phyloP scores from a whole-genome alignment of 202 grass and related monocot species.

The Setaria viridis region DNA sequence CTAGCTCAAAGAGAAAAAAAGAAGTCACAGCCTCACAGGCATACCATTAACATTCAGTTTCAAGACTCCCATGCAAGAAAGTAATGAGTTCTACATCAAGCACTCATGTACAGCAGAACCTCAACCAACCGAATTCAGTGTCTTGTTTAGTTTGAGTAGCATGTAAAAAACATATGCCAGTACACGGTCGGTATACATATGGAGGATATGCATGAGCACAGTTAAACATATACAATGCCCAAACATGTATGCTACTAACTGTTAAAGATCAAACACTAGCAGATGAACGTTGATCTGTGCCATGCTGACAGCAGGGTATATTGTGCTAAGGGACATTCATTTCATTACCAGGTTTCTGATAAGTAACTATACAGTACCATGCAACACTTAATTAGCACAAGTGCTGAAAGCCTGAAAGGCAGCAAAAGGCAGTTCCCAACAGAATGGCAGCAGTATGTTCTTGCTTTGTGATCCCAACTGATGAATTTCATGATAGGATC shows the following conservation, averaged over 20 bases:
- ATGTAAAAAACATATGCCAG: not conserved
- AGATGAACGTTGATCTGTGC: not conserved
- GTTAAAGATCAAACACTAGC: not conserved
- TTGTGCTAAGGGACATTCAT: not conserved
- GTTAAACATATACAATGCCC: not conserved
- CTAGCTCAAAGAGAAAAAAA: constrained; percentile 2
- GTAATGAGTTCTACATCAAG: not conserved
- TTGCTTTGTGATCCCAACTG: not conserved
- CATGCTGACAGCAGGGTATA: not conserved
- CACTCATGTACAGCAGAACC: not conserved
- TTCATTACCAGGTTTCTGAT: constrained; percentile 8
- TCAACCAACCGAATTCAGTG: not conserved
- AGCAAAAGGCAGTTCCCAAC: constrained; percentile 1
- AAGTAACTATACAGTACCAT: constrained; percentile 3
- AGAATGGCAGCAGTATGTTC: not conserved
- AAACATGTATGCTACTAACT: constrained; percentile 14
- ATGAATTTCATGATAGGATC: not conserved
- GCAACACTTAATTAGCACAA: not conserved
- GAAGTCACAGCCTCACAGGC: not conserved
- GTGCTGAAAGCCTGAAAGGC: not conserved
- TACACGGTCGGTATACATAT: not conserved
- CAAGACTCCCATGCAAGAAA: not conserved
- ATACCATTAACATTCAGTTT: constrained; percentile 1
- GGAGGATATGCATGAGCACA: not conserved
- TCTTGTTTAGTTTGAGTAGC: not conserved